phyloP scores from a whole-genome alignment of 257 asterid genomes.

The Paraleonurus japonicus region DNA sequence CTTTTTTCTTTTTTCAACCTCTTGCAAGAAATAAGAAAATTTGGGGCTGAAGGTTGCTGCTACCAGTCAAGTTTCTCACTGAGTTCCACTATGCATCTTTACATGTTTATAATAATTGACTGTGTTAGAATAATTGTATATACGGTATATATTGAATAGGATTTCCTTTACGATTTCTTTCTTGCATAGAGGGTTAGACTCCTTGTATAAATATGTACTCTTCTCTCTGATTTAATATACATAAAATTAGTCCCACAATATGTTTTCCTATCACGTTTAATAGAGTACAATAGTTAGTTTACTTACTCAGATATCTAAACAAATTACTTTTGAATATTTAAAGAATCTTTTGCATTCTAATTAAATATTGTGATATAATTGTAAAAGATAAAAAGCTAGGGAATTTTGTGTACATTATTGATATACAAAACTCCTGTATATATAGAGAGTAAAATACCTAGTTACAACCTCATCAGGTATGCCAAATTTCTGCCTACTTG shows the following conservation, averaged over 20 bases:
- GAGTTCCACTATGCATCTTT: neutral
- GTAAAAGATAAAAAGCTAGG: neutral
- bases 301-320: neutral
- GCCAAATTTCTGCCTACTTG: no score
- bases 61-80: neutral
- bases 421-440: neutral
- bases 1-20: neutral
- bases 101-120: neutral
- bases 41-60: neutral
- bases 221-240: no score
- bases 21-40: conserved; percentile 1
- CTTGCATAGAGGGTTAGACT: no score
- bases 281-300: neutral
- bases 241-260: no score
- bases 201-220: no score
- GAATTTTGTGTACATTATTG: no score
- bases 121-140: no score
- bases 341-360: neutral
- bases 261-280: no score
- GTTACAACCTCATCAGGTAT: no score
- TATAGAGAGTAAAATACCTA: no score
- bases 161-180: no score
- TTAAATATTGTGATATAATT: neutral
- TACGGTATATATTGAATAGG: no score
- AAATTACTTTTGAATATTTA: neutral